Evolutionary conservation across 352 stramenopile species (phyloP).

Genomic region (Phytophthora fragariaefolia): DNA sequence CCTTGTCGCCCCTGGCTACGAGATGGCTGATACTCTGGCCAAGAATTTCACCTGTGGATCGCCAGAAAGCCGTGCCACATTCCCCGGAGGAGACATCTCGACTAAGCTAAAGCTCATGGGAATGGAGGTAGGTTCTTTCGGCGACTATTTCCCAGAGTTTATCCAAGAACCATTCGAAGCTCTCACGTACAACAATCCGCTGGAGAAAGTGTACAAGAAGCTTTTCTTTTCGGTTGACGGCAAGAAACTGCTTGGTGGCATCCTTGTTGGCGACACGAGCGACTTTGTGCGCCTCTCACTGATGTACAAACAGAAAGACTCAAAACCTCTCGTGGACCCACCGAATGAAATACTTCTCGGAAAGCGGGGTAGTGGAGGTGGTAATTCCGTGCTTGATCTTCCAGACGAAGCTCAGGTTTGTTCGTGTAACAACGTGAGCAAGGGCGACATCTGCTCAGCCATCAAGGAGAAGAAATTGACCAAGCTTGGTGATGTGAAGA

Average conservation of each 20-base stretch:
- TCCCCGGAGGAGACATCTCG: constrained; percentile 89
- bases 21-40: constrained; percentile 90
- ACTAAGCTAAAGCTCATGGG: constrained; percentile 96
- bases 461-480: constrained; percentile 84
- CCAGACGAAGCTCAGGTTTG: constrained; percentile 90
- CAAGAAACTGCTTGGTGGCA: constrained; percentile 82
- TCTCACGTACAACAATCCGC: constrained; percentile 91
- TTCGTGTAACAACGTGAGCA: constrained; percentile 93
- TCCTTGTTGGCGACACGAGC: constrained; percentile 91
- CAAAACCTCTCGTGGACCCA: constrained; percentile 56
- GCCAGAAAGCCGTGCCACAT: constrained; percentile 47
- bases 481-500: constrained; percentile 82
- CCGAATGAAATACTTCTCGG: constrained; percentile 68
- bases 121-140: constrained; percentile 93
- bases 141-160: constrained; percentile 83
- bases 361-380: constrained; percentile 42
- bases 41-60: constrained; percentile 69
- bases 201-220: constrained; percentile 92
- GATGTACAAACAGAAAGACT: constrained; percentile 60
- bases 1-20: constrained; percentile 92
- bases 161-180: constrained; percentile 70
- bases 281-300: constrained; percentile 87
- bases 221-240: constrained; percentile 92
- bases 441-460: constrained; percentile 72
- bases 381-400: constrained; percentile 56